phyloP scores from a whole-genome alignment of 2,329 filamentous ascomycete species.

The Massarina eburnea region DNA sequence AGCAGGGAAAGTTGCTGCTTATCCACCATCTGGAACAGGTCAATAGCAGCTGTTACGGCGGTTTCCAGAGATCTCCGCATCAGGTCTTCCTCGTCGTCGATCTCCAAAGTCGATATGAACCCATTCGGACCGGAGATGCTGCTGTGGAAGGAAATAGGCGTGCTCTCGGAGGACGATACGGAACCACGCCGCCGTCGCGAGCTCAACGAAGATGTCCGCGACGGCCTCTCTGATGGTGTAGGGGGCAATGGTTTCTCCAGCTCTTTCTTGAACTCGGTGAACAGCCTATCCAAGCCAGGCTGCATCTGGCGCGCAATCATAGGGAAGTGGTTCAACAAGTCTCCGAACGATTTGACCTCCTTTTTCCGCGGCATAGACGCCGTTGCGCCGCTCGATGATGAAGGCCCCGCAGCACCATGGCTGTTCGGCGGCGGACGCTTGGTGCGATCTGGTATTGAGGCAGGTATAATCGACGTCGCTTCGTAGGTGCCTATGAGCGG shows the following conservation, averaged over 20 bases:
- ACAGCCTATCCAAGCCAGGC: slow-evolving; percentile 81
- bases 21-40: slow-evolving; percentile 93
- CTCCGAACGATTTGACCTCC: slow-evolving; percentile 86
- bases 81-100: slow-evolving; percentile 87
- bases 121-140: slow-evolving; percentile 40
- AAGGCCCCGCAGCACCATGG: slow-evolving; percentile 12
- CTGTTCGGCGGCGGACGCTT: slow-evolving; percentile 11
- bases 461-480: slow-evolving; percentile 69
- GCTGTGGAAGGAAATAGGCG: slow-evolving; percentile 41
- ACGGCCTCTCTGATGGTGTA: slow-evolving; percentile 56
- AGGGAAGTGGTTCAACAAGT: slow-evolving; percentile 87
- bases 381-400: slow-evolving; percentile 27
- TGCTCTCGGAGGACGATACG: slow-evolving; percentile 38
- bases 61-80: slow-evolving; percentile 89
- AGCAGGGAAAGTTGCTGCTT: slow-evolving; percentile 91
- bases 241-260: slow-evolving; percentile 83
- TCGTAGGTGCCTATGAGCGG: slow-evolving; percentile 85
- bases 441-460: slow-evolving; percentile 41
- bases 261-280: slow-evolving; percentile 83
- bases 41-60: slow-evolving; percentile 89
- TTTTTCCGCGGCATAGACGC: slow-evolving; percentile 70
- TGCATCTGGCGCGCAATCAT: slow-evolving; percentile 98
- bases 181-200: slow-evolving; percentile 38
- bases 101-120: slow-evolving; percentile 55
- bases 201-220: slow-evolving; percentile 32